Conservation (phyloP, 2,329 filamentous ascomycete species). For the Penicillium concentricum region DNA sequence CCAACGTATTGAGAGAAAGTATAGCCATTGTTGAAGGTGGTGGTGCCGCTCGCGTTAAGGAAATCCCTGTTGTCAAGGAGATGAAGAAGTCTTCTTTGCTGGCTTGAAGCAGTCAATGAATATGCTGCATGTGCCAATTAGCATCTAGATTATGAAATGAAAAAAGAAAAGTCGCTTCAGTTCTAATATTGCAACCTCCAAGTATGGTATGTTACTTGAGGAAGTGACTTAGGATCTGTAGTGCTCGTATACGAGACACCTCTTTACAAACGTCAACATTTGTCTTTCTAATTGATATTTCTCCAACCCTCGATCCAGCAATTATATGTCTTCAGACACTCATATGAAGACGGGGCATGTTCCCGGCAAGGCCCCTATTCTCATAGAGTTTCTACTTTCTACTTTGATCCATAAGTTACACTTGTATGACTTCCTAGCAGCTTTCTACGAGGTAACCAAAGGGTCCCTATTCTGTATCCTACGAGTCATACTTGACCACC, state of each 20-base stretch:
- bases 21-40: constrained; percentile 36
- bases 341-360: neutral
- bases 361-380: neutral
- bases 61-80: constrained; percentile 54
- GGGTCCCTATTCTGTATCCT: neutral
- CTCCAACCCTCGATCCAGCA: too few relatives aligned
- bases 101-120: constrained; percentile 20
- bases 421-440: neutral
- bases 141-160: constrained; percentile 1
- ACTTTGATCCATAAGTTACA: neutral
- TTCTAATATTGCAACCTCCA: neutral
- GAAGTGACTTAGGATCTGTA: neutral
- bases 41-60: constrained; percentile 35
- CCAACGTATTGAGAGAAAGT: constrained; percentile 44
- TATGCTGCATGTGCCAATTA: neutral
- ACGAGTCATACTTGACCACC: neutral
- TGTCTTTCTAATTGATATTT: too few relatives aligned
- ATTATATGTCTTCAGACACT: too few relatives aligned
- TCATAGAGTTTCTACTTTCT: neutral
- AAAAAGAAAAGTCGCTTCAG: constrained; percentile 1
- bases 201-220: neutral
- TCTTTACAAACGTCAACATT: too few relatives aligned
- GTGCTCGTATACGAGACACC: too few relatives aligned
- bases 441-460: neutral
- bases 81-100: constrained; percentile 43